Evolutionary conservation across 2,329 filamentous ascomycete species (phyloP), one percentile per base, ranked within the genome.

Genomic region (Apiospora marii): DNA sequence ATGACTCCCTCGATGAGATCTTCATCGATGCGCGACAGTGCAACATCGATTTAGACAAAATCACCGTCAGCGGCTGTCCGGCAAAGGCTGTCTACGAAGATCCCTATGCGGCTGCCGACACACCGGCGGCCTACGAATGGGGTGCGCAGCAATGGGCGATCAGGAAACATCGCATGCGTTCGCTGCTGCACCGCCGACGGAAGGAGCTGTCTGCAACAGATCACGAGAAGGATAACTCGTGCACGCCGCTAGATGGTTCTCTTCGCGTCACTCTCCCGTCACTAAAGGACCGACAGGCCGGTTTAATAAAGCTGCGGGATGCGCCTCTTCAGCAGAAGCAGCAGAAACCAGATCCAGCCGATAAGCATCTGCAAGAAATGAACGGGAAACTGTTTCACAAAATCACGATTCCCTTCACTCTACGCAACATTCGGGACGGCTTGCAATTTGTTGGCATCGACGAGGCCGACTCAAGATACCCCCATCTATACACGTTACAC

Each of bases 391-490:
- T 85, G 44, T 85, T 85, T 74, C 86, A 85, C 46, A 82, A 77
- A 75, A 84, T 91, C 51, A 85, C 85, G 67, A 92, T 98, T 72
- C 93, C 96, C 46, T 99, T 98, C 79, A 86, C 87, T 30, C 90
- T 94, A 46, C 90, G 90, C 69, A 90, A 90, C 76, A 92, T 95
- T 69, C 89, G 94, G 67, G 96, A 99, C 81, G 96, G 94, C 30
- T 82, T 98, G 72, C 95, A 98, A 74, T 99, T 98, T 82, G 94
- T 97, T 22, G 95, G 96, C 4, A 89, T 96, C 49, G 91, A 94
- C 64, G 91, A 92, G 72, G 90, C 92, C 69, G 96, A 98, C 80
- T 87, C 87, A 72, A 90, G 95, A 74, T 99, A 95, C 81, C 95
- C 96, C 0, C 96, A 99, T 84, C 92, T 94, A 68, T 99, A 97